Evolutionary conservation across 176 grass and related monocot genomes (phyloP).

Genomic region (Oryza meyeriana): DNA sequence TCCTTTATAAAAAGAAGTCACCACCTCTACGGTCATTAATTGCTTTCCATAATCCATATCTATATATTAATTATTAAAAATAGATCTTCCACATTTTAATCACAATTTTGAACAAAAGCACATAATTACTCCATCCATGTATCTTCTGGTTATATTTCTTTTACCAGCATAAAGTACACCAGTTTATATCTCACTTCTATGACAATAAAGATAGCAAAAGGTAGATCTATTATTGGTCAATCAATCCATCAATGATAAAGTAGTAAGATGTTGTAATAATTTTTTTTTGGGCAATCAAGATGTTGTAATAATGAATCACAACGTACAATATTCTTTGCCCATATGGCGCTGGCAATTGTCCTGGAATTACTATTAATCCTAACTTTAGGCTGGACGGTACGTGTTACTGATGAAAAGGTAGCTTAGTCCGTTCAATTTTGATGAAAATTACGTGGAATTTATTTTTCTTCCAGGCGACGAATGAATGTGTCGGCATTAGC

Average conservation of each 20-base stretch:
- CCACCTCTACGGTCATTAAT: neutral
- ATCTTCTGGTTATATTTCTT: constrained; percentile 1
- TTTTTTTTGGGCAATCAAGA: neutral
- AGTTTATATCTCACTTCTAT: neutral
- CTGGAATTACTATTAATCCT: neutral
- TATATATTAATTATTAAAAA: no score
- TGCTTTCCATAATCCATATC: no score
- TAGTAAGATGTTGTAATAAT: neutral
- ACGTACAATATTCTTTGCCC: neutral
- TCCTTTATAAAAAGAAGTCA: neutral
- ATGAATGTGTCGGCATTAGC: neutral
- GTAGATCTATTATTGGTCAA: neutral
- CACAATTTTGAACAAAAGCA: neutral
- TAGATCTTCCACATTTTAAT: no score
- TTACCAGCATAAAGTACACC: neutral
- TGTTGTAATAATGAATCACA: neutral
- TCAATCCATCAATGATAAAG: neutral
- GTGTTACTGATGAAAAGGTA: neutral
- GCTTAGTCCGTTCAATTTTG: neutral
- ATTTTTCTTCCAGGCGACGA: neutral
- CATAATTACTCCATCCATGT: neutral
- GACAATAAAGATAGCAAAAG: neutral
- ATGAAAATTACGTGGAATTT: neutral
- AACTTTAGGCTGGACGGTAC: neutral
- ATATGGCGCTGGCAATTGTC: neutral